A percentile compares a stretch with the other conserved stretches of the same genome.
These are phyloP conservation scores for Articulospora tetracladia DNA, from an alignment of 495 filamentous ascomycete genomes.

Conservation along the genomic window DNA sequence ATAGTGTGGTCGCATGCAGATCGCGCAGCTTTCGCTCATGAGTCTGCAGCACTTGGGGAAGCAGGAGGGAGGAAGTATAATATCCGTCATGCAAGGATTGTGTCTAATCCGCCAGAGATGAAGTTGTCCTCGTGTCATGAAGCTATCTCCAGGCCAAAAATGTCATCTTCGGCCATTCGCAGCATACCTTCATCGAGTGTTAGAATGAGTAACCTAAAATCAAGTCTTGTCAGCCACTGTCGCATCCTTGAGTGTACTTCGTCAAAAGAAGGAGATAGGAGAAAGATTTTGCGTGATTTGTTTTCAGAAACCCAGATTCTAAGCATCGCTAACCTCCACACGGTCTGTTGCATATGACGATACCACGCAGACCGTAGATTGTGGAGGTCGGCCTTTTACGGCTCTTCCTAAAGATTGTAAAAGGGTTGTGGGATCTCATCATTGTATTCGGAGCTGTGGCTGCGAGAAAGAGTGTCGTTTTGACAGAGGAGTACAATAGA, in stretches of 20 bases:
- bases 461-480: background rate
- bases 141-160: background rate
- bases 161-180: background rate
- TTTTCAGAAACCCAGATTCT: slow-evolving; percentile 1
- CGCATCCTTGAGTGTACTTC: background rate
- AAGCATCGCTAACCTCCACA: background rate
- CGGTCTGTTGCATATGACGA: background rate
- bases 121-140: background rate
- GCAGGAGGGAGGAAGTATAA: too few species aligned
- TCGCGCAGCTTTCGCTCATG: too few species aligned
- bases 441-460: background rate
- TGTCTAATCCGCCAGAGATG: too few species aligned
- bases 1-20: too few species aligned
- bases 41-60: too few species aligned
- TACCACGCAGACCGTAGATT: background rate
- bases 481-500: background rate
- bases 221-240: background rate
- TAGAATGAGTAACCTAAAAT: background rate
- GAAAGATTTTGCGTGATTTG: background rate
- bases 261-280: background rate
- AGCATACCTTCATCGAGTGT: too few species aligned
- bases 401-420: slow-evolving; percentile 5
- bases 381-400: background rate
- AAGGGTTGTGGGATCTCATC: slow-evolving; percentile 2
- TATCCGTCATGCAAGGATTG: too few species aligned